Evolutionary conservation across 495 filamentous ascomycete species (phyloP).

Genomic region (Podospora bellae-mahoneyi): DNA sequence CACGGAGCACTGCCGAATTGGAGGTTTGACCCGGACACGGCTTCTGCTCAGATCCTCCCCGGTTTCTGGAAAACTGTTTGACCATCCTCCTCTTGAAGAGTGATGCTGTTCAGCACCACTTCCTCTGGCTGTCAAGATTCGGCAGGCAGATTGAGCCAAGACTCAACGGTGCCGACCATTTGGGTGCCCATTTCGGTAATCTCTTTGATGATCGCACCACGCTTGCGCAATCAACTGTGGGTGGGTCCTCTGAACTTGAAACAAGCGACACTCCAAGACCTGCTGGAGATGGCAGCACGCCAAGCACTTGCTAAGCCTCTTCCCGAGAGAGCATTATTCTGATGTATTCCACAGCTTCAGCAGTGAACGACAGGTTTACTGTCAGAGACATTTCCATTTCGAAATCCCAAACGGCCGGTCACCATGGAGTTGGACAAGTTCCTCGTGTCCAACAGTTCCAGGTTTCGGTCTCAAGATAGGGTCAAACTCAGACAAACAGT

Average conservation of each 20-base stretch:
- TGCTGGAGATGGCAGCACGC: neutral
- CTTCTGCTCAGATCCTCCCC: neutral
- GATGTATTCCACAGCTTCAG: neutral
- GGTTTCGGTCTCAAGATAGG: neutral
- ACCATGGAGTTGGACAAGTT: neutral
- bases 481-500: neutral
- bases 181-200: slow-evolving; percentile 1
- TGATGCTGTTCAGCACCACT: neutral
- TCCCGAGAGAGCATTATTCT: neutral
- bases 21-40: neutral
- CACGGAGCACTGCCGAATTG: neutral
- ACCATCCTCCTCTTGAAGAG: neutral
- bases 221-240: neutral
- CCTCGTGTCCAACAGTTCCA: neutral
- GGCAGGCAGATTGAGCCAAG: slow-evolving; percentile 1
- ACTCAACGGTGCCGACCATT: neutral
- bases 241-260: slow-evolving; percentile 4
- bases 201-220: neutral
- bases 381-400: neutral
- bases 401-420: neutral
- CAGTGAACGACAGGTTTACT: neutral
- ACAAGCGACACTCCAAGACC: neutral
- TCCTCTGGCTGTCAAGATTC: neutral
- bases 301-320: neutral
- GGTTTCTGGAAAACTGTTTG: neutral